Conservation (phyloP, 192 early-diverging fungal genomes). For the Mortierella alpina region DNA sequence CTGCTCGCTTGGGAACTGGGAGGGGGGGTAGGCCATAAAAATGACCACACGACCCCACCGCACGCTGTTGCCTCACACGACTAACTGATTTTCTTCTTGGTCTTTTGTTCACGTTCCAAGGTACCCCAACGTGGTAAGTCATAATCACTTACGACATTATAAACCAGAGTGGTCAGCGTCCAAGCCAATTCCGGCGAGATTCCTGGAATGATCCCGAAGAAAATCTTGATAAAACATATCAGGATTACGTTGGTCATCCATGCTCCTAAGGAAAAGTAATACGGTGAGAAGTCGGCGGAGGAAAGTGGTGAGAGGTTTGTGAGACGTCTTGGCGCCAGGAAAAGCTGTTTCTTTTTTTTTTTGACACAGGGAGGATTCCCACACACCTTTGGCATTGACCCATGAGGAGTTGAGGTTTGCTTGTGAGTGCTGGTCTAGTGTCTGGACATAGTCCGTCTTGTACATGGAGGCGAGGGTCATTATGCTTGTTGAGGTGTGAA, state of each 20-base stretch:
- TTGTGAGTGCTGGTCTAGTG: conserved; percentile 62
- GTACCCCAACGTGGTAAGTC: neutral
- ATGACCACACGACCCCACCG: conserved; percentile 1
- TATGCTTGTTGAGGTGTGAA: neutral
- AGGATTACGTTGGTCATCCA: conserved; percentile 90
- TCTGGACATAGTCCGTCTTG: conserved; percentile 53
- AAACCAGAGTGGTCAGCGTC: conserved; percentile 95
- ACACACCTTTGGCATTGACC: conserved; percentile 67
- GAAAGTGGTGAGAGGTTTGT: neutral
- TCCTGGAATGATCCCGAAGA: conserved; percentile 89
- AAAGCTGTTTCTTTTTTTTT: neutral
- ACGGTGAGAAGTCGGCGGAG: neutral
- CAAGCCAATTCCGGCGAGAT: conserved; percentile 93
- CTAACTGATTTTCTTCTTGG: neutral
- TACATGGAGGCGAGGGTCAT: conserved; percentile 54
- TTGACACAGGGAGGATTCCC: neutral
- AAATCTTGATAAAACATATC: conserved; percentile 78
- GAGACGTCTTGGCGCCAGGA: neutral
- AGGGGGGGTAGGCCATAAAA: neutral
- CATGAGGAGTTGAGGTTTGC: conserved; percentile 68
- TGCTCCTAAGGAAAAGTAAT: conserved; percentile 85
- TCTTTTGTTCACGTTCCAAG: too few relatives aligned
- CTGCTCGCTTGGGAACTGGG: neutral
- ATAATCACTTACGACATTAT: conserved; percentile 79
- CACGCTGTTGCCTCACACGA: conserved; percentile 3